Conservation (phyloP, 23 red algal genomes). For the Gracilaria vermiculophylla region DNA sequence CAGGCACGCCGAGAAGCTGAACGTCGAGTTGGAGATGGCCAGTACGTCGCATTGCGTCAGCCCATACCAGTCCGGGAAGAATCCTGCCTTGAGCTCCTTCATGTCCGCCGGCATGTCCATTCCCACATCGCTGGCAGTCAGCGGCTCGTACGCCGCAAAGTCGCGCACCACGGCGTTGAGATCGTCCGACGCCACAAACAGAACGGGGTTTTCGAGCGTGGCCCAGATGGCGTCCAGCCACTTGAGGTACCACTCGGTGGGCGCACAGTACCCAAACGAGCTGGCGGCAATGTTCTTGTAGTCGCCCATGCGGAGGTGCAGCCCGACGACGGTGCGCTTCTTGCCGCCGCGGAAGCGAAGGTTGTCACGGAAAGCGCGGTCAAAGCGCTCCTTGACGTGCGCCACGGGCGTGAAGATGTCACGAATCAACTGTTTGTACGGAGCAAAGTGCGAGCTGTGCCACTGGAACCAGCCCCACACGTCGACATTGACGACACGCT, state of each 20-base stretch:
- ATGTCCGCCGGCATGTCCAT: conserved; percentile 70
- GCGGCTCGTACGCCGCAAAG: conserved; percentile 89
- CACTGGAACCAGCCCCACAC: conserved; percentile 99
- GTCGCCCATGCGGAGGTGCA: conserved; percentile 96
- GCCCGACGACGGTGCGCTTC: conserved; percentile 84
- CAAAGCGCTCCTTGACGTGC: conserved; percentile 34
- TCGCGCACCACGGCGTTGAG: conserved; percentile 80
- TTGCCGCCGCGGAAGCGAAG: conserved; percentile 51
- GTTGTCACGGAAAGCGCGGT: conserved; percentile 36
- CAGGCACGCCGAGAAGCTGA: conserved; percentile 96
- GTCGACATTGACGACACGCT: conserved; percentile 66
- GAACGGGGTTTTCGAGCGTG: conserved; percentile 93
- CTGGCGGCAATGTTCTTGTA: conserved; percentile 97
- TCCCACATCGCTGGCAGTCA: conserved; percentile 71
- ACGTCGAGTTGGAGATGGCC: conserved; percentile 97
- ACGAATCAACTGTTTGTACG: conserved; percentile 71
- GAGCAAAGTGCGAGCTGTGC: conserved; percentile 87
- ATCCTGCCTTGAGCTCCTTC: conserved; percentile 76
- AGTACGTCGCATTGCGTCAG: conserved; percentile 97
- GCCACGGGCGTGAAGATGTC: conserved; percentile 72
- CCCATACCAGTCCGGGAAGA: conserved; percentile 98
- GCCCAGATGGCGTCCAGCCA: conserved; percentile 95
- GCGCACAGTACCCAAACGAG: conserved; percentile 98
- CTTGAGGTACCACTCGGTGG: conserved; percentile 94
- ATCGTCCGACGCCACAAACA: conserved; percentile 96